These are phyloP conservation scores for Circinella minor DNA, from an alignment of 371 early-diverging fungal species.

Conservation along the genomic window DNA sequence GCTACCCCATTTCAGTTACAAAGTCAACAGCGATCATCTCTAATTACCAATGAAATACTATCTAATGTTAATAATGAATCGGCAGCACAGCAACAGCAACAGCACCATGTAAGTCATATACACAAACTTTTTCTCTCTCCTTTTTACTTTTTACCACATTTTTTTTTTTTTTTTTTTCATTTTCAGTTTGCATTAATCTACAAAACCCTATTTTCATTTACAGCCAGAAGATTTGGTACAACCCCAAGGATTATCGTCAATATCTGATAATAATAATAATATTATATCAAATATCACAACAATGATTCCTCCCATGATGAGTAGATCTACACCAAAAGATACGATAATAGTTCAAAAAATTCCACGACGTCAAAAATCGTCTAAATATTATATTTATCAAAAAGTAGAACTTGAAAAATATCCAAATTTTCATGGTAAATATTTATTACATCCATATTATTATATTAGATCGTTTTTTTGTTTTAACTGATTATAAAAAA, in stretches of 20 bases:
- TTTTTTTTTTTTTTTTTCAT: background rate
- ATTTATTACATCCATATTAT: too few species aligned
- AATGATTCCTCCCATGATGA: conserved; percentile 4
- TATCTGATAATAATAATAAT: background rate
- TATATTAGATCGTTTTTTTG: too few species aligned
- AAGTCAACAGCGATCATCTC: conserved; percentile 6
- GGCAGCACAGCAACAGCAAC: background rate
- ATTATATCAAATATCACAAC: background rate
- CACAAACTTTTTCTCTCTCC: background rate
- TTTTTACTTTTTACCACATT: too few species aligned
- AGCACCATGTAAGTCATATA: background rate
- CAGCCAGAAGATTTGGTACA: conserved; percentile 11
- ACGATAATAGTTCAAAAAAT: conserved; percentile 78
- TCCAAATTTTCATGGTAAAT: conserved; percentile 73
- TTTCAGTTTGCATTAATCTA: background rate
- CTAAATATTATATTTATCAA: conserved; percentile 81
- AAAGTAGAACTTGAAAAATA: conserved; percentile 80
- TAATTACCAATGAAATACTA: background rate
- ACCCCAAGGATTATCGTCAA: background rate
- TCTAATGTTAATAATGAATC: background rate
- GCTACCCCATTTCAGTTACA: conserved; percentile 1
- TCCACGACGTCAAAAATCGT: conserved; percentile 85
- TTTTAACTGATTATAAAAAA: too few species aligned
- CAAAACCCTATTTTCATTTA: background rate
- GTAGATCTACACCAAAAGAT: conserved; percentile 65